Evolutionary conservation across 208 protist genomes (phyloP).

Genomic region (Leishmania major): DNA sequence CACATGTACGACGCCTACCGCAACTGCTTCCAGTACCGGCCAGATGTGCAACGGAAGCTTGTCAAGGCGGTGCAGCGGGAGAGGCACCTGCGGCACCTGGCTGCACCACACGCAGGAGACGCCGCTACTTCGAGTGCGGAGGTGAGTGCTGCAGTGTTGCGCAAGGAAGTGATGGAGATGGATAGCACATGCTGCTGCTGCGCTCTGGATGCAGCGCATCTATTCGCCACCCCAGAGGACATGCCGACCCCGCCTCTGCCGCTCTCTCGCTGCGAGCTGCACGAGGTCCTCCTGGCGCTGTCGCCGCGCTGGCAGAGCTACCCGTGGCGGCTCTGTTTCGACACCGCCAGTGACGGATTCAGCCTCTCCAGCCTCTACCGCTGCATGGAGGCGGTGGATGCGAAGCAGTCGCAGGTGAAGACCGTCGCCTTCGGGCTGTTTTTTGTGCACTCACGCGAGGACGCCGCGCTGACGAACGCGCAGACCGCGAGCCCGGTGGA

Average conservation of each 20-base stretch:
- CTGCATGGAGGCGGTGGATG: conserved; percentile 42
- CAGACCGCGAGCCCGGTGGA: not conserved
- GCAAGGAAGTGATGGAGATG: not conserved
- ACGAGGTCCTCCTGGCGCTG: conserved; percentile 51
- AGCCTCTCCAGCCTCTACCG: conserved; percentile 62
- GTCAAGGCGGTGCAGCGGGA: conserved; percentile 4
- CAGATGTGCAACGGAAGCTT: conserved; percentile 17
- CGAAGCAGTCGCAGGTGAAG: conserved; percentile 13
- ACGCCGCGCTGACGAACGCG: not conserved
- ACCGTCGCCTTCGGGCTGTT: conserved; percentile 51
- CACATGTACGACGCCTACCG: conserved; percentile 31
- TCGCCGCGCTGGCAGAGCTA: conserved; percentile 49
- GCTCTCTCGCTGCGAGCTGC: conserved; percentile 51
- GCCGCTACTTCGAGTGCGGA: not conserved
- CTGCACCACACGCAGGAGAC: not conserved
- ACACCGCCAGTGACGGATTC: conserved; percentile 59
- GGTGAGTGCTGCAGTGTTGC: not conserved
- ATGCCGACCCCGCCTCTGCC: conserved; percentile 26
- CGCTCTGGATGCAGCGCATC: conserved; percentile 18
- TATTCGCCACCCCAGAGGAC: conserved; percentile 21
- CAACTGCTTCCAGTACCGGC: conserved; percentile 28
- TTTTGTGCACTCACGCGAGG: conserved; percentile 27
- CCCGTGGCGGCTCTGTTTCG: conserved; percentile 60
- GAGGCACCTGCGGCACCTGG: not conserved
- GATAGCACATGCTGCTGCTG: conserved; percentile 15